Evolutionary conservation across 495 filamentous ascomycete species (phyloP).

Genomic region (Podospora comata): DNA sequence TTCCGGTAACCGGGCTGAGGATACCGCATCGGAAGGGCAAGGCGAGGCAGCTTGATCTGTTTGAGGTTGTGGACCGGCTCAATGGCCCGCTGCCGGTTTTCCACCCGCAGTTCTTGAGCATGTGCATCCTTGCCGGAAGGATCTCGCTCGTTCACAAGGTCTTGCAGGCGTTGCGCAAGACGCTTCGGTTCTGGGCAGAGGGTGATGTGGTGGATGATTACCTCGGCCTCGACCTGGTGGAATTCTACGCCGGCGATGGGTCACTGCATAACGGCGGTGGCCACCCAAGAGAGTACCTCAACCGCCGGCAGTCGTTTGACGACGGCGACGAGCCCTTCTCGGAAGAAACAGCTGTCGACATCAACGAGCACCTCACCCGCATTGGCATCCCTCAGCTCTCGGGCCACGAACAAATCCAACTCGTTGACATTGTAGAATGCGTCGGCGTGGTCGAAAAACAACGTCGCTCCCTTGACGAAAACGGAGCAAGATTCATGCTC

Average conservation of each 20-base stretch:
- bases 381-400: conserved; percentile 79
- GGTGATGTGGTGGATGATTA: conserved; percentile 81
- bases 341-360: conserved; percentile 64
- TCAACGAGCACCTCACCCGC: conserved; percentile 75
- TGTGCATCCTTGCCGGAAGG: conserved; percentile 84
- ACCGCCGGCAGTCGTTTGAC: conserved; percentile 41
- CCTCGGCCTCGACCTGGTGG: conserved; percentile 65
- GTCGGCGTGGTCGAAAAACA: conserved; percentile 85
- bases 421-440: conserved; percentile 86
- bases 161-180: conserved; percentile 69
- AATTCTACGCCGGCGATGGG: conserved; percentile 57
- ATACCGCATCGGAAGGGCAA: conserved; percentile 46
- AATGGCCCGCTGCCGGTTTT: conserved; percentile 90
- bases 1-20: conserved; percentile 54
- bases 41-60: conserved; percentile 55
- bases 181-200: conserved; percentile 76
- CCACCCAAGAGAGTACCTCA: conserved; percentile 28
- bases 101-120: conserved; percentile 87
- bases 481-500: conserved; percentile 83
- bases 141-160: conserved; percentile 68
- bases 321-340: conserved; percentile 62
- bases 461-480: conserved; percentile 86
- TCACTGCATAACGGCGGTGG: conserved; percentile 21
- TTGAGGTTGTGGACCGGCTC: conserved; percentile 73
- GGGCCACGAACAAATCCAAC: conserved; percentile 81